A percentile compares a stretch with the other conserved stretches of the same genome.
phyloP scores from a whole-genome alignment of 176 grass and related monocot species.

The Zea luxurians region DNA sequence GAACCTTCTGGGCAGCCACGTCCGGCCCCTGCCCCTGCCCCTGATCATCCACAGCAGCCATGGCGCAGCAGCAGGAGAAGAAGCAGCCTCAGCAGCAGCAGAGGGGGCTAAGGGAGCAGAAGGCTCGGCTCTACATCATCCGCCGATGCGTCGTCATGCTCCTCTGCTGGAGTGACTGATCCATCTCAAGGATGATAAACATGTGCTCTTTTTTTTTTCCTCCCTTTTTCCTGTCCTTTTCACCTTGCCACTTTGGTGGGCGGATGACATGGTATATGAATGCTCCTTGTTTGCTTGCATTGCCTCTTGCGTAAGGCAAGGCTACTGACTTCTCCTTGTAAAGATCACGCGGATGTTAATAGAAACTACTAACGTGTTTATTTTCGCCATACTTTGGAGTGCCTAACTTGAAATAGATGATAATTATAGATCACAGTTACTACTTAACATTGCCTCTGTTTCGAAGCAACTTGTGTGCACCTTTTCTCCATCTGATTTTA shows the following conservation, averaged over 20 bases:
- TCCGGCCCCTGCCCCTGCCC: neutral
- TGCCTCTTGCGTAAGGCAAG: no score
- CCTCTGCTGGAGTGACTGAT: conserved; percentile 60
- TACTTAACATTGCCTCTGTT: no score
- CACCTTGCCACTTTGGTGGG: neutral
- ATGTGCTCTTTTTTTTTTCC: neutral
- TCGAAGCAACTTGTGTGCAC: no score
- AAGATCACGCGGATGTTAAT: no score
- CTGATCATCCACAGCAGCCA: neutral
- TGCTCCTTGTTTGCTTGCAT: no score
- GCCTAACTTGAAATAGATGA: no score
- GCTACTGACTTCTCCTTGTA: no score
- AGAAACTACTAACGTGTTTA: no score
- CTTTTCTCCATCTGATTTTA: no score
- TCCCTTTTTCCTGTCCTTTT: neutral
- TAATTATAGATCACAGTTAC: no score
- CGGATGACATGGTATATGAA: no score
- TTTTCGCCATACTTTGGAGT: no score
- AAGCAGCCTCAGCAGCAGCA: conserved; percentile 42
- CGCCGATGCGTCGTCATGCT: conserved; percentile 68
- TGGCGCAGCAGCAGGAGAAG: conserved; percentile 52
- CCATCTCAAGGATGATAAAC: neutral
- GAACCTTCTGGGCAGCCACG: neutral
- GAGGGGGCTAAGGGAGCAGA: conserved; percentile 62
- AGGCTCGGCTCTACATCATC: conserved; percentile 74